Evolutionary conservation across 1,284 basidiomycete genomes (phyloP).

Genomic region (Pseudozyma pruni): DNA sequence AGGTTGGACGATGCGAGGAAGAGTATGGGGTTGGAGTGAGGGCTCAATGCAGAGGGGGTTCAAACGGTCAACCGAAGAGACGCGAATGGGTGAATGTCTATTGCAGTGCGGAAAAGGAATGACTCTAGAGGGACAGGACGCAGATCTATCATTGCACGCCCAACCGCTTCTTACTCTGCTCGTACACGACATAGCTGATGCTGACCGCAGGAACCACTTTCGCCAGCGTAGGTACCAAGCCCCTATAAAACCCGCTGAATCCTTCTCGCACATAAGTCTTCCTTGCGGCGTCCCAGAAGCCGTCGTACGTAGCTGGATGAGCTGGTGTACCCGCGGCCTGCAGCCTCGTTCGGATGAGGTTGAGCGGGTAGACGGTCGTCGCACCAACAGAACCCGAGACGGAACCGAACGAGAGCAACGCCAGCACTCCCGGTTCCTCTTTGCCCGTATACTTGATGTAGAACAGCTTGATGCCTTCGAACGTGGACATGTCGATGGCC

Average conservation of each 20-base stretch:
- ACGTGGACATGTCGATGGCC: slow-evolving; percentile 69
- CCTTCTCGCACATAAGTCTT: slow-evolving; percentile 88
- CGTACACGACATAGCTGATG: slow-evolving; percentile 67
- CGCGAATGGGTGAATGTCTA: too few species aligned
- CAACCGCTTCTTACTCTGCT: slow-evolving; percentile 57
- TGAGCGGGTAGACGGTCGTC: slow-evolving; percentile 68
- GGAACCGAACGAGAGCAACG: slow-evolving; percentile 68
- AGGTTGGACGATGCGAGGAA: slow-evolving; percentile 59
- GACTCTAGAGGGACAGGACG: too few species aligned
- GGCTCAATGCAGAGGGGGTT: too few species aligned
- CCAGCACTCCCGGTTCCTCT: slow-evolving; percentile 69
- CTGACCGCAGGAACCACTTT: slow-evolving; percentile 71
- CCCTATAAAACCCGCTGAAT: slow-evolving; percentile 93
- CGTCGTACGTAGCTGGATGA: slow-evolving; percentile 74
- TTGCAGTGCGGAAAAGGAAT: too few species aligned
- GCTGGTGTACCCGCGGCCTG: slow-evolving; percentile 83
- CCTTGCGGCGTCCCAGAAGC: slow-evolving; percentile 83
- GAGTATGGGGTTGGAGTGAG: slow-evolving; percentile 30
- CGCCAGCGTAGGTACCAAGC: slow-evolving; percentile 86
- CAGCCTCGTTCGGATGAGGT: slow-evolving; percentile 87
- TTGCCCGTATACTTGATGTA: slow-evolving; percentile 68
- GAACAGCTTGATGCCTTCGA: slow-evolving; percentile 69
- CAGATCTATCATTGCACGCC: slow-evolving; percentile 57
- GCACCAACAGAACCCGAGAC: slow-evolving; percentile 69
- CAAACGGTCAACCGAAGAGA: too few species aligned